Conservation (phyloP, 2,329 filamentous ascomycete species). For the Kalmusia sp. region DNA sequence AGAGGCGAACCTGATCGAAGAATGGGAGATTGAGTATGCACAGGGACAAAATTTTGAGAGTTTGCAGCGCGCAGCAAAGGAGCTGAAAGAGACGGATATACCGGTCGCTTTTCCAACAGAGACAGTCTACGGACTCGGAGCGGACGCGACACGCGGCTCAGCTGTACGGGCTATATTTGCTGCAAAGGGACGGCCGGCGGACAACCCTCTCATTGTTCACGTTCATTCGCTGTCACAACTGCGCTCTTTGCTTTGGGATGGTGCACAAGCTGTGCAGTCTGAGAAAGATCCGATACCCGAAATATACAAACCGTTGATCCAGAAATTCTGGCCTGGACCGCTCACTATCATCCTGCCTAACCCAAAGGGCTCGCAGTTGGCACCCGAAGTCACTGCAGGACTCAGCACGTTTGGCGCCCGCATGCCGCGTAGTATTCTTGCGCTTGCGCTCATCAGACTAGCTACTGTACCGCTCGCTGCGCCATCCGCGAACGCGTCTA, state of each 20-base stretch:
- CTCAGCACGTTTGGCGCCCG: constrained; percentile 85
- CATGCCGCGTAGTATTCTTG: constrained; percentile 86
- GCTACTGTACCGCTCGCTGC: constrained; percentile 82
- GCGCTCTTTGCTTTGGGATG: constrained; percentile 62
- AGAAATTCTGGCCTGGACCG: constrained; percentile 91
- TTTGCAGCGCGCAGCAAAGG: constrained; percentile 70
- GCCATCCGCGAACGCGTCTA: constrained; percentile 93
- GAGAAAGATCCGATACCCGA: constrained; percentile 64
- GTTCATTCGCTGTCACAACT: constrained; percentile 82
- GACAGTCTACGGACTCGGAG: constrained; percentile 96
- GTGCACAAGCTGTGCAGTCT: neutral
- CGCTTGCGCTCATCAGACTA: constrained; percentile 83
- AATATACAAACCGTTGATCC: constrained; percentile 80
- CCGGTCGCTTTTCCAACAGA: constrained; percentile 97
- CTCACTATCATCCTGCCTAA: constrained; percentile 88
- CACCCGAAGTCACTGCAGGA: constrained; percentile 90
- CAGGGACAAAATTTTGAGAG: constrained; percentile 55
- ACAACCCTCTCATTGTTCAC: constrained; percentile 96
- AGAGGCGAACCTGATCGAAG: constrained; percentile 38
- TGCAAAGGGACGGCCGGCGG: constrained; percentile 87
- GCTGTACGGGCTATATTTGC: constrained; percentile 92
- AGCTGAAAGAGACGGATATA: constrained; percentile 69
- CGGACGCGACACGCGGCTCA: constrained; percentile 84
- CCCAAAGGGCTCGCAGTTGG: constrained; percentile 72
- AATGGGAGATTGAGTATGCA: constrained; percentile 43